A percentile compares a stretch with the other conserved stretches of the same genome.
Evolutionary conservation across 2,329 filamentous ascomycete species (phyloP).

Genomic region (Teratosphaeria pseudoeucalypti): DNA sequence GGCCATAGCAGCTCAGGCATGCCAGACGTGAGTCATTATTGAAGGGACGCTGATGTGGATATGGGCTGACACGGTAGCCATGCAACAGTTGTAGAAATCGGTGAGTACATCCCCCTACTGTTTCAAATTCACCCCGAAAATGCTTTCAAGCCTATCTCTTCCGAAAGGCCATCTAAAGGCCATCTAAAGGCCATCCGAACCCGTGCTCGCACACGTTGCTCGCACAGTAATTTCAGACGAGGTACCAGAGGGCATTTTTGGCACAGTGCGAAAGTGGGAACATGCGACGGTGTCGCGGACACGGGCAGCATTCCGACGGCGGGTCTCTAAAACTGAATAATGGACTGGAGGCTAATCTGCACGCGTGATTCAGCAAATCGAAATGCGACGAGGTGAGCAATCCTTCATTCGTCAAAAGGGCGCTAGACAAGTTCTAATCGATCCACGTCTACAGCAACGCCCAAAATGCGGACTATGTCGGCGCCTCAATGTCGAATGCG

Average conservation of each 20-base stretch:
- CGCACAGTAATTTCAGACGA: background rate
- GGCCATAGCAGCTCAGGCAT: slow-evolving; percentile 45
- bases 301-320: slow-evolving; percentile 2
- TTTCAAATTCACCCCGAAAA: background rate
- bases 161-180: too few relatives aligned
- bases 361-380: slow-evolving; percentile 42
- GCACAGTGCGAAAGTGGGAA: background rate
- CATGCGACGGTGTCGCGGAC: background rate
- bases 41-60: slow-evolving; percentile 10
- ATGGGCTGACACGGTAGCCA: background rate
- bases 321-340: background rate
- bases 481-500: slow-evolving; percentile 48
- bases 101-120: background rate
- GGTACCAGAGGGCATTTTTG: background rate
- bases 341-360: background rate
- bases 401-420: slow-evolving; percentile 28
- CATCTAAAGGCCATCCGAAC: too few relatives aligned
- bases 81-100: background rate
- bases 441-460: background rate
- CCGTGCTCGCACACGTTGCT: background rate
- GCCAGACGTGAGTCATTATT: slow-evolving; percentile 46
- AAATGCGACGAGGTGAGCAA: slow-evolving; percentile 53
- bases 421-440: background rate
- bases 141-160: background rate
- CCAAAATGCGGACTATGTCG: slow-evolving; percentile 39